Percentiles rank a stretch among this genome's conserved stretches.
Conservation (phyloP, 2,329 filamentous ascomycete species). For the Pseudogymnoascus sp. region DNA sequence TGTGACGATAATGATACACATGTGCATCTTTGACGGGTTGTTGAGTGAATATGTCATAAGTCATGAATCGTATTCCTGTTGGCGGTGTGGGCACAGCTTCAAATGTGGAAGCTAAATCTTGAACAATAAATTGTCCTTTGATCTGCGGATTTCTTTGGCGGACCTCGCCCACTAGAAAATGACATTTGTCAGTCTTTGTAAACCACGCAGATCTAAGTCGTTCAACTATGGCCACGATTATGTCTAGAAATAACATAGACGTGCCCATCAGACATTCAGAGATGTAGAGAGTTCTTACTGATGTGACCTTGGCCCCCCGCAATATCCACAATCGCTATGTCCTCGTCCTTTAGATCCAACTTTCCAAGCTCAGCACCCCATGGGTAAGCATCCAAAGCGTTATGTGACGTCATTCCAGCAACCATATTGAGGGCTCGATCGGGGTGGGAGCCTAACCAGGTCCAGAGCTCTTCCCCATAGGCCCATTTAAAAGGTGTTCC, state of each 20-base stretch:
- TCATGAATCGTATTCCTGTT: slow-evolving; percentile 26
- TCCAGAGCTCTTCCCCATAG: slow-evolving; percentile 21
- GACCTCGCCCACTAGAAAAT: slow-evolving; percentile 16
- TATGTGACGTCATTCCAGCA: slow-evolving; percentile 20
- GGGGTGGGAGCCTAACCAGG: slow-evolving; percentile 20
- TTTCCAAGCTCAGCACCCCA: slow-evolving; percentile 16
- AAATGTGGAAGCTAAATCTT: slow-evolving; percentile 21
- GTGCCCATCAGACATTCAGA: background rate
- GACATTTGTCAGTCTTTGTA: background rate
- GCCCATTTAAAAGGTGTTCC: slow-evolving; percentile 22
- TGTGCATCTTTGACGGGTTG: slow-evolving; percentile 19
- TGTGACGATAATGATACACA: slow-evolving; percentile 20
- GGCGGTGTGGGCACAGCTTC: slow-evolving; percentile 15
- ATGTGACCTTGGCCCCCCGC: slow-evolving; percentile 22
- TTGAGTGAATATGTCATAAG: slow-evolving; percentile 26
- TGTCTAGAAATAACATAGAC: background rate
- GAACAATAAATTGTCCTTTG: slow-evolving; percentile 21
- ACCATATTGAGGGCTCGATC: slow-evolving; percentile 22
- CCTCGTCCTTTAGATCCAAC: slow-evolving; percentile 17
- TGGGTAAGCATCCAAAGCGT: slow-evolving; percentile 19
- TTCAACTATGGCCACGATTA: background rate
- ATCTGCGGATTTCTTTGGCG: slow-evolving; percentile 17
- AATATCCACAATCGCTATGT: slow-evolving; percentile 21
- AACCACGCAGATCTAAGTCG: background rate
- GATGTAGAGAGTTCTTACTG: background rate